These are phyloP conservation scores for Coniophora puteana DNA, from an alignment of 1,284 basidiomycete genomes.

Conservation along the genomic window DNA sequence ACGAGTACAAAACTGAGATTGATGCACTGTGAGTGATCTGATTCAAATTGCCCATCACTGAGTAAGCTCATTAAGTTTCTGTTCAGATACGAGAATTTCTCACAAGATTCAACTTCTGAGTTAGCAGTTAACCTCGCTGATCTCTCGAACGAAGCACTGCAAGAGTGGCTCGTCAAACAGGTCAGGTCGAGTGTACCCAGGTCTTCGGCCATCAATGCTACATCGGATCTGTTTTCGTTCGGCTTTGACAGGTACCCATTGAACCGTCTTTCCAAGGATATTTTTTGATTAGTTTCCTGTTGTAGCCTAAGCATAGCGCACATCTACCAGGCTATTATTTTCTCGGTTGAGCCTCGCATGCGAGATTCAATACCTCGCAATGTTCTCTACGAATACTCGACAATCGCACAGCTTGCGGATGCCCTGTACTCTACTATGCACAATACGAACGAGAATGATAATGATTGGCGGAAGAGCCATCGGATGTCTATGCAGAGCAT, in stretches of 20 bases:
- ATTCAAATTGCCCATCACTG: neutral
- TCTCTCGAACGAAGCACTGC: slow-evolving; percentile 18
- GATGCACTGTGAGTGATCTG: slow-evolving; percentile 26
- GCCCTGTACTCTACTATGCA: neutral
- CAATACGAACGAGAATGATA: neutral
- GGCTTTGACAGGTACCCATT: slow-evolving; percentile 36
- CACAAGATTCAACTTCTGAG: too few species aligned
- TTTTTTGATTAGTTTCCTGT: neutral
- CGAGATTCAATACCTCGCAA: too few species aligned
- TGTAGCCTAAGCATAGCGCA: slow-evolving; percentile 14
- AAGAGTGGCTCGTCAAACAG: slow-evolving; percentile 28
- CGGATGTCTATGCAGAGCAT: too few species aligned
- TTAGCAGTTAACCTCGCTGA: too few species aligned
- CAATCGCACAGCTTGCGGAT: slow-evolving; percentile 2
- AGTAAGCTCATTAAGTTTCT: neutral
- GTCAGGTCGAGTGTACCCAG: slow-evolving; percentile 20
- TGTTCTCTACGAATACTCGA: too few species aligned
- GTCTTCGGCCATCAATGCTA: slow-evolving; percentile 12
- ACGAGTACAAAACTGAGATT: slow-evolving; percentile 30
- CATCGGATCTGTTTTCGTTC: slow-evolving; percentile 31
- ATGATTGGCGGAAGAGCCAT: neutral
- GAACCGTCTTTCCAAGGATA: neutral
- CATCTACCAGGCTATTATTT: too few species aligned
- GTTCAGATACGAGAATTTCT: slow-evolving; percentile 27
- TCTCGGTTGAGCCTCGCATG: too few species aligned